A percentile compares a stretch with the other conserved stretches of the same genome.
Evolutionary conservation across 2,329 filamentous ascomycete species (phyloP).

Genomic region (Amesomyces nigricolor): DNA sequence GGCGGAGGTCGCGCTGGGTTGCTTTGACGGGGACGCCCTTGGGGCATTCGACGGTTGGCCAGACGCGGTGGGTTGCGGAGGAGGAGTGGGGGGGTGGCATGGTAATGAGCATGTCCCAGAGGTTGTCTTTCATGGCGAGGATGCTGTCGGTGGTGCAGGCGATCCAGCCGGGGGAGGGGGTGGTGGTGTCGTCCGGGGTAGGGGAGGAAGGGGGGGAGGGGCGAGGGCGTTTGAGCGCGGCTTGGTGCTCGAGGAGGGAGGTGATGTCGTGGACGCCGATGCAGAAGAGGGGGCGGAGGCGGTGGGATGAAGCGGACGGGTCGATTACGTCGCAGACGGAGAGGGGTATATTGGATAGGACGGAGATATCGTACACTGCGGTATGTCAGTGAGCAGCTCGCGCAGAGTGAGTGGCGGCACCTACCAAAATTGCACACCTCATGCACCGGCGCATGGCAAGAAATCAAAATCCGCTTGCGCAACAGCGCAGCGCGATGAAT

Average conservation of each 20-base stretch:
- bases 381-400: no score
- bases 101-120: conserved; percentile 87
- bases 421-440: conserved; percentile 83
- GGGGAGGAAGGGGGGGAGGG: conserved; percentile 19
- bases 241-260: conserved; percentile 58
- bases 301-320: conserved; percentile 52
- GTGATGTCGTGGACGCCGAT: conserved; percentile 91
- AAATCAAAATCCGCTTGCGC: conserved; percentile 81
- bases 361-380: conserved; percentile 86
- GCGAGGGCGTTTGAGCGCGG: conserved; percentile 20
- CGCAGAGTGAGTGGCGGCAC: no score
- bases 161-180: conserved; percentile 62
- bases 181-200: conserved; percentile 42
- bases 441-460: conserved; percentile 80
- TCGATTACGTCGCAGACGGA: conserved; percentile 66
- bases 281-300: conserved; percentile 80
- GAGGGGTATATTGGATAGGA: conserved; percentile 81
- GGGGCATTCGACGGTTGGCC: conserved; percentile 69
- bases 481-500: conserved; percentile 81
- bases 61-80: conserved; percentile 55
- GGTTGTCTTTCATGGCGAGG: conserved; percentile 72
- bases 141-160: conserved; percentile 96
- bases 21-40: conserved; percentile 66
- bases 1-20: conserved; percentile 81
- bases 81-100: conserved; percentile 61